These are phyloP conservation scores for Phialophora expanda DNA, from an alignment of 2,329 filamentous ascomycete genomes.

Conservation along the genomic window DNA sequence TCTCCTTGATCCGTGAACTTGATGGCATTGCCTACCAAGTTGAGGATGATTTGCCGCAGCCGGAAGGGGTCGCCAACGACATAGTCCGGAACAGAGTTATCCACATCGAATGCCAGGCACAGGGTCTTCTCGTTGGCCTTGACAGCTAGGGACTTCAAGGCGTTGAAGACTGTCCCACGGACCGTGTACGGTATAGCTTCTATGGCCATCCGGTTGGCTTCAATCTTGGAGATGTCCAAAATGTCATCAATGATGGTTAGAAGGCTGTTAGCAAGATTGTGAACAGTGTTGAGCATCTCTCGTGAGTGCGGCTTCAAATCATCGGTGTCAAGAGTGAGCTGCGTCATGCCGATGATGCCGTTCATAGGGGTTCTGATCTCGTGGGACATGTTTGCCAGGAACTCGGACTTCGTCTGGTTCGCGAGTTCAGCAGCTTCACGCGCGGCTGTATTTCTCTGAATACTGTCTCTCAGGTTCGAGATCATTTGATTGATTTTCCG, in stretches of 20 bases:
- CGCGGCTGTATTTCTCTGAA: constrained; percentile 93
- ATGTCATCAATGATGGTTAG: constrained; percentile 93
- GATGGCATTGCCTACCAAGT: constrained; percentile 96
- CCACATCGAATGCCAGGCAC: constrained; percentile 90
- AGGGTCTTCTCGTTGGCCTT: constrained; percentile 96
- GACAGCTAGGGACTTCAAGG: constrained; percentile 93
- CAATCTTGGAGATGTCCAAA: constrained; percentile 75
- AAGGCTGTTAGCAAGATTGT: constrained; percentile 93
- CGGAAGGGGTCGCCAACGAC: constrained; percentile 97
- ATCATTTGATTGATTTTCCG: constrained; percentile 99
- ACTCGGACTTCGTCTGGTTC: constrained; percentile 98
- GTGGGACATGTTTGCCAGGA: constrained; percentile 98
- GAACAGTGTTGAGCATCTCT: constrained; percentile 98
- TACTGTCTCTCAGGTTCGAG: constrained; percentile 90
- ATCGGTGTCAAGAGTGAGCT: constrained; percentile 92
- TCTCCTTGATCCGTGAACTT: constrained; percentile 98
- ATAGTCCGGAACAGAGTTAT: constrained; percentile 90
- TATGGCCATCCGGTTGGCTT: constrained; percentile 97
- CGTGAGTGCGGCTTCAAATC: constrained; percentile 93
- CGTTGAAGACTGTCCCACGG: constrained; percentile 94
- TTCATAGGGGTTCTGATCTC: constrained; percentile 98
- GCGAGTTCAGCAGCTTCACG: constrained; percentile 94
- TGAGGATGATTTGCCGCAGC: constrained; percentile 93
- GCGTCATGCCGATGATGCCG: constrained; percentile 97
- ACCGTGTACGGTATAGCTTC: constrained; percentile 97